Base-by-base conservation (phyloP, 169 alveolate species). In the Eimeria necatrix region DNA sequence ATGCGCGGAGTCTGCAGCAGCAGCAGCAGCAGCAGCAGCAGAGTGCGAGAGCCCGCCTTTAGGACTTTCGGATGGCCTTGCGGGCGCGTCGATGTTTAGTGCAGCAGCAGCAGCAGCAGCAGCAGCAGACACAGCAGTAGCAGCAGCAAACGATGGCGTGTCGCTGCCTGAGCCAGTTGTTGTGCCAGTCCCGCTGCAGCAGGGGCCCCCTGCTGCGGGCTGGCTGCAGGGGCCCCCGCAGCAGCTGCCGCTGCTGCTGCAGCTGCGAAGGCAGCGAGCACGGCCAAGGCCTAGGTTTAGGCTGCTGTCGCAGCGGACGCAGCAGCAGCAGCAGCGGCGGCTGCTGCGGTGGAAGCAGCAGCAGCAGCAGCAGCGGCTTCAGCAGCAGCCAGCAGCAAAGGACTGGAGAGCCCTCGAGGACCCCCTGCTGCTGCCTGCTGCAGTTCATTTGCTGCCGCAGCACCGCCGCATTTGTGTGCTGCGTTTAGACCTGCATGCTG, bases 161-260 rank as follows among this genome's bases (percentile, higher is more conserved):
- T 74, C 56, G 6, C 85, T 16, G 3, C 60, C 24, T 2, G 85
- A 74, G 12, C 85, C 85, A 6, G 4, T 8, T 26, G 85, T 46
- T 6, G 59, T 74, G 3, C 56, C 85, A 16, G 56, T 74, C 22
- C 85, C 85, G 3, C 85, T 53, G 56, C 85, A 74, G 24, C 32
- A 74, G 48, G 85, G 85, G 4, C 85, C 85, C 48, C 32, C 85
- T 46, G 85, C 85, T 74, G 52, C 85, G 20, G 85, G 85, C 85
- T 74, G 85, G 85, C 32, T 10, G 56, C 14, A 74, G 60, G 85
- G 85, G 59, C 20, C 26, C 26, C 85, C 16, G 52, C 56, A 26
- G 52, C 56, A 26, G 85, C 85, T 26, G 85, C 85, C 56, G 85
- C 85, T 74, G 85, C 85, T 56, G 64, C 14, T 56, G 64, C 64